Conservation (phyloP, 768 basidiomycete species). For the Russula sp. region DNA sequence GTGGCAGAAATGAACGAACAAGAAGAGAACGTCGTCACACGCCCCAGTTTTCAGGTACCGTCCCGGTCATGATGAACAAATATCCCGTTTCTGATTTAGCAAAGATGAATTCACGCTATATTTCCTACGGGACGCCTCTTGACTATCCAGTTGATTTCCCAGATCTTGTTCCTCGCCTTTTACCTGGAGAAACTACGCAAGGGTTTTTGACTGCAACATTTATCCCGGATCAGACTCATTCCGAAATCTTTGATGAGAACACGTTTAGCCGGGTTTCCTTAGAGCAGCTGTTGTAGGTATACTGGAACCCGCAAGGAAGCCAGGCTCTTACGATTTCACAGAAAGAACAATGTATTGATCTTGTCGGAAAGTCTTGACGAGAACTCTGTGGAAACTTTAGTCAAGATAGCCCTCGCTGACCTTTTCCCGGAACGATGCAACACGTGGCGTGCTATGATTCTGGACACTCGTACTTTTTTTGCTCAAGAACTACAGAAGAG, state of each 20-base stretch:
- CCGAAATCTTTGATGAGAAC: background rate
- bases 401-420: background rate
- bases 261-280: background rate
- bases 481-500: background rate
- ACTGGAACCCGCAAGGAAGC: too few relatives aligned
- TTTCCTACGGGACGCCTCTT: background rate
- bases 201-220: slow-evolving; percentile 9
- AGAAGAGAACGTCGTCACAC: slow-evolving; percentile 42
- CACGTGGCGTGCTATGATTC: background rate
- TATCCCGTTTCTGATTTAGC: background rate
- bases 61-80: too few relatives aligned
- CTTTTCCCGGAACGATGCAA: background rate
- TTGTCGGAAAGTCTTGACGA: slow-evolving; percentile 5
- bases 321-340: background rate
- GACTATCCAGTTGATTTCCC: background rate
- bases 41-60: slow-evolving; percentile 30
- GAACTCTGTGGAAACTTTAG: background rate
- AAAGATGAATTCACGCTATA: background rate
- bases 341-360: background rate
- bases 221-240: background rate
- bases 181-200: slow-evolving; percentile 24
- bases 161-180: background rate
- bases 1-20: slow-evolving; percentile 41
- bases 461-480: background rate
- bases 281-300: background rate